These are phyloP conservation scores for Musa itinerans DNA, from an alignment of 176 grass and related monocot genomes.

Conservation along the genomic window DNA sequence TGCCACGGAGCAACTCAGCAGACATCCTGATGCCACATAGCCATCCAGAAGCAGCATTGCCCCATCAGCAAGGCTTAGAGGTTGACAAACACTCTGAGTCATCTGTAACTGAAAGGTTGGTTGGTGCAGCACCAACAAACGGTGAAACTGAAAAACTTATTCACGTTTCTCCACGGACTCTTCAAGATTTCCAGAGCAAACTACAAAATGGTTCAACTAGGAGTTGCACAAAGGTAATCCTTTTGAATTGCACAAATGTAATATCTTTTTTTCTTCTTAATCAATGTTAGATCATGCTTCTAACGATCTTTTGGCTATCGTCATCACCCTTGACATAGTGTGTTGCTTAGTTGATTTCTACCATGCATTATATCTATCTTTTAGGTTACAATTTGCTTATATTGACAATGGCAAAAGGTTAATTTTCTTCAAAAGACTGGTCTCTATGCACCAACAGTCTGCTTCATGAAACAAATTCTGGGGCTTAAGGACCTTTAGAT, in stretches of 20 bases:
- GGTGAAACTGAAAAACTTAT: constrained; percentile 28
- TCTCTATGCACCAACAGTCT: too few species aligned
- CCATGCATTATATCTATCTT: too few species aligned
- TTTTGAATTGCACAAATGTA: too few species aligned
- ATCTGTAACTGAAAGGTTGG: constrained; percentile 21
- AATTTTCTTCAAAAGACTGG: too few species aligned
- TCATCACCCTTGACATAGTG: too few species aligned
- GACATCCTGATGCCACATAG: constrained; percentile 26
- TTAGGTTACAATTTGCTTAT: too few species aligned
- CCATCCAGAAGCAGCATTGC: constrained; percentile 20
- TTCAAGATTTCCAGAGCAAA: constrained; percentile 41
- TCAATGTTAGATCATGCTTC: neutral
- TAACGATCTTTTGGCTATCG: neutral
- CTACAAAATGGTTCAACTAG: constrained; percentile 46
- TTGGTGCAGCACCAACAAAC: constrained; percentile 13
- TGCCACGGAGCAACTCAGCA: constrained; percentile 28
- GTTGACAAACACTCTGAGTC: constrained; percentile 29
- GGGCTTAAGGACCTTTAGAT: too few species aligned
- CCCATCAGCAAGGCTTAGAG: constrained; percentile 19
- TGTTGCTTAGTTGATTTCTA: too few species aligned
- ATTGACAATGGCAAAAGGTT: too few species aligned
- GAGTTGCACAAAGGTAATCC: constrained; percentile 81
- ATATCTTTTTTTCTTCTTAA: neutral
- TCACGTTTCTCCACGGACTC: constrained; percentile 27
- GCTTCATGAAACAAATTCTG: too few species aligned